A percentile compares a stretch with the other conserved stretches of the same genome.
Evolutionary conservation across 2,329 filamentous ascomycete genomes (phyloP).

Genomic region (Ascochyta lentis): DNA sequence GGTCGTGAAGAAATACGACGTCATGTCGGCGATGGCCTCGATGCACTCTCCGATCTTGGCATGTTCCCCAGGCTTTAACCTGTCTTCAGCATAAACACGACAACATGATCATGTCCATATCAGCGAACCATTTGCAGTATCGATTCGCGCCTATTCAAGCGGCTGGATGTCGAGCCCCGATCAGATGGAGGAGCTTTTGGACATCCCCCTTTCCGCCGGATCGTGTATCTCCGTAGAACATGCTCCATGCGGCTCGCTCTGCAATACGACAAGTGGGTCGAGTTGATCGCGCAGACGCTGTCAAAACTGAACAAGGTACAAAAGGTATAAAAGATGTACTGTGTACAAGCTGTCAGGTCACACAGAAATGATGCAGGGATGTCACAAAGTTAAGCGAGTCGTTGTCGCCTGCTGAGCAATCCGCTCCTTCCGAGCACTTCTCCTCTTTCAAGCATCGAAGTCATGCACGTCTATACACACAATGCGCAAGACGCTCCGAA

Average conservation of each 20-base stretch:
- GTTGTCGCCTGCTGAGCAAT: conserved; percentile 12
- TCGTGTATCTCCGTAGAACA: too few species aligned
- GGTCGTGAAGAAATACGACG: conserved; percentile 5
- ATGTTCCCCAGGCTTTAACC: neutral
- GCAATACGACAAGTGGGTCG: too few species aligned
- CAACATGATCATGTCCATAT: neutral
- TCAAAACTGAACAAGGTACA: too few species aligned
- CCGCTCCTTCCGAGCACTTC: conserved; percentile 4
- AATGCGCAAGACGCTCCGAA: conserved; percentile 64
- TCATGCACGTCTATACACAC: conserved; percentile 17
- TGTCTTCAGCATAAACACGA: neutral
- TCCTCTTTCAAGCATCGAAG: neutral
- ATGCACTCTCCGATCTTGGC: conserved; percentile 8
- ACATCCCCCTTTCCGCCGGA: too few species aligned
- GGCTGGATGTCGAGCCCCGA: neutral
- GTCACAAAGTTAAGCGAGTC: conserved; percentile 11
- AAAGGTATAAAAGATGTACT: too few species aligned
- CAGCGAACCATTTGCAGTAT: too few species aligned
- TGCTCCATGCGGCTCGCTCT: too few species aligned
- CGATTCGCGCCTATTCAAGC: neutral
- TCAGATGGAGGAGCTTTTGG: neutral
- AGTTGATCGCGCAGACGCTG: too few species aligned
- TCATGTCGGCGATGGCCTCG: conserved; percentile 7
- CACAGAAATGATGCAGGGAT: conserved; percentile 3
- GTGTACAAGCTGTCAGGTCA: neutral